A percentile compares a stretch with the other conserved stretches of the same genome.
Conservation (phyloP, 2,329 filamentous ascomycete species). For the Arthrobotrys musiformis region DNA sequence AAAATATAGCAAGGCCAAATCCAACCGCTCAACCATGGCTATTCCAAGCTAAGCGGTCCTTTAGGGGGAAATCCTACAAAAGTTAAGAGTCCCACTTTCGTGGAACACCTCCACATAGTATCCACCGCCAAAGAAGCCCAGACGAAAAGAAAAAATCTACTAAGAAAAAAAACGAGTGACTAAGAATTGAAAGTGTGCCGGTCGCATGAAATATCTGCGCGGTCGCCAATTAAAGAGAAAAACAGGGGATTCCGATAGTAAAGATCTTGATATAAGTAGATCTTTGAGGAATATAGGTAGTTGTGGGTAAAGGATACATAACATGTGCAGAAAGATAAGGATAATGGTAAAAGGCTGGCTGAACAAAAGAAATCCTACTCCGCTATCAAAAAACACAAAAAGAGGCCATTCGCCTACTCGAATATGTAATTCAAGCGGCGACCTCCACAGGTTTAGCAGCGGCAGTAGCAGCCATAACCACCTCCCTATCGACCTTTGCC, state of each 20-base stretch:
- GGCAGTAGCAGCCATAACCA: neutral
- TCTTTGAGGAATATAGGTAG: neutral
- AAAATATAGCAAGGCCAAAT: too few relatives aligned
- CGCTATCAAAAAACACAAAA: neutral
- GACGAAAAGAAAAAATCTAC: neutral
- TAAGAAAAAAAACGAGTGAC: neutral
- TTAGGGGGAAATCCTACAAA: neutral
- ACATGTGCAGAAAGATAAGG: neutral
- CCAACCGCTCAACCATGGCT: too few relatives aligned
- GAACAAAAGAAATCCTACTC: neutral
- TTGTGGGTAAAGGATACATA: neutral
- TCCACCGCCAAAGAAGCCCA: neutral
- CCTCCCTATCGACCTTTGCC: slow-evolving; percentile 4
- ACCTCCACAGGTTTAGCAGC: slow-evolving; percentile 35
- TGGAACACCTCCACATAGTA: neutral
- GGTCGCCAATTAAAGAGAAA: neutral
- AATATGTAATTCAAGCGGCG: slow-evolving; percentile 23
- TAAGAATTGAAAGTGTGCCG: neutral
- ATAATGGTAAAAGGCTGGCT: neutral
- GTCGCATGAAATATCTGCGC: neutral
- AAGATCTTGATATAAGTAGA: neutral
- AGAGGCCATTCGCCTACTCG: neutral
- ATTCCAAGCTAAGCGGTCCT: too few relatives aligned
- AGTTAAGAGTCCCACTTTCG: neutral
- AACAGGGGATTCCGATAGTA: neutral